A percentile compares a stretch with the other conserved stretches of the same genome.
Conservation (phyloP, 768 basidiomycete genomes). For the Phallus indusiatus region DNA sequence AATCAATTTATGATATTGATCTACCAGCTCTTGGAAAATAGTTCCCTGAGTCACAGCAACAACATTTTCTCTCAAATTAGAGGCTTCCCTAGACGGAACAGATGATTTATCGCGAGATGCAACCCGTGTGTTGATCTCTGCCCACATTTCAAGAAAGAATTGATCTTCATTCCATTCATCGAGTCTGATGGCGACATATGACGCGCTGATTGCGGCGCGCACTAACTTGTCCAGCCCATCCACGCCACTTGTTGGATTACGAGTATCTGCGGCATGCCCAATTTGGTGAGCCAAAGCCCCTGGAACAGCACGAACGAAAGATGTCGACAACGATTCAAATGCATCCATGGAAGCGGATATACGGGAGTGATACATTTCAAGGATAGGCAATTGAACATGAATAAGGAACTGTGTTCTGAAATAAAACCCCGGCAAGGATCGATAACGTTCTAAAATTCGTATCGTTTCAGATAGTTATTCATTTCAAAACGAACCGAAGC, state of each 20-base stretch:
- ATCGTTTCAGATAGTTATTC: neutral
- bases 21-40: constrained; percentile 71
- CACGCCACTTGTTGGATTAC: constrained; percentile 68
- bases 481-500: neutral
- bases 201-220: constrained; percentile 78
- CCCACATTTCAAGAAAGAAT: constrained; percentile 88
- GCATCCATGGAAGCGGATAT: constrained; percentile 84
- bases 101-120: constrained; percentile 51
- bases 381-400: constrained; percentile 73
- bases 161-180: constrained; percentile 83
- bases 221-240: constrained; percentile 77
- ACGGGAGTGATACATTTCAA: constrained; percentile 68
- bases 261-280: constrained; percentile 43
- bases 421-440: constrained; percentile 65
- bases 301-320: constrained; percentile 84
- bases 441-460: constrained; percentile 66
- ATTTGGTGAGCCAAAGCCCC: constrained; percentile 66
- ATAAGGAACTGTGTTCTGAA: constrained; percentile 82
- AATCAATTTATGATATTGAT: constrained; percentile 49
- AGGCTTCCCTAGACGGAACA: constrained; percentile 22
- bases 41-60: constrained; percentile 44
- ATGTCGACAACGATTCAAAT: constrained; percentile 84
- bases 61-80: constrained; percentile 8
- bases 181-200: constrained; percentile 61
- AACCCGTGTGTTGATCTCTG: constrained; percentile 58